Base-by-base conservation (phyloP, 345 rosid genomes). In the Hibiscus mutabilis region DNA sequence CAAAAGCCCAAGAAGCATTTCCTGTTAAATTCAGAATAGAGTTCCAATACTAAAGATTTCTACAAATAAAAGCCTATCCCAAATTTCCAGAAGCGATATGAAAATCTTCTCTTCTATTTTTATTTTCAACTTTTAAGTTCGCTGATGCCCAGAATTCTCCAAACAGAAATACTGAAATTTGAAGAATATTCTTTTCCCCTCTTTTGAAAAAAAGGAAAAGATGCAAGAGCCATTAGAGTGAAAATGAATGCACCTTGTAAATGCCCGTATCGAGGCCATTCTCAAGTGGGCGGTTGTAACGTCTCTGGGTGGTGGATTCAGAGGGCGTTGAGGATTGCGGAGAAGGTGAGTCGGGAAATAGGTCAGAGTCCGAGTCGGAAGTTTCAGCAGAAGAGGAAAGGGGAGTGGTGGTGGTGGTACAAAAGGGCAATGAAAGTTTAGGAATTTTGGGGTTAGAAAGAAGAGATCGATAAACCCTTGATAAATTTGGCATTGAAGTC, bases 251-350 rank as follows among this genome's bases (percentile, higher is more conserved):
- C 29, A 88, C 96, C 96, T 87, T 94, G 86, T 79, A 94, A 76
- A 88, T 59, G 76, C 98, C 98, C 24, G 9, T 24, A 72, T 91
- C 95, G 52, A 94, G 88, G 72, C 97, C 97, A 35, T 86, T 80
- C 75, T 90, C 95, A 24, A 94, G 92, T 4, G 74, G 82, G 44
- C 84, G 86, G 24, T 87, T 86, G 71, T 74, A 9, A 6, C 71
- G 65, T 21, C 82, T 82, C 56, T 77, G 80, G 53, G 71, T 42
- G 46, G 46, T 42, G 78, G 75, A n/a, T 8, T 37, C 1, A 25
- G 84, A 72, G 16, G 77, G 72, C 16, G 82, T 55, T 21, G 65
- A 31, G 6, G 77, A 68, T 2, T 76, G 15, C 51, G 79, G 60
- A 12, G 66, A 51, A 58, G 75, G 51, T 10, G 81, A 67, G 66